Base-by-base conservation (phyloP, 2,329 filamentous ascomycete genomes). In the Neospermospora avenae region DNA sequence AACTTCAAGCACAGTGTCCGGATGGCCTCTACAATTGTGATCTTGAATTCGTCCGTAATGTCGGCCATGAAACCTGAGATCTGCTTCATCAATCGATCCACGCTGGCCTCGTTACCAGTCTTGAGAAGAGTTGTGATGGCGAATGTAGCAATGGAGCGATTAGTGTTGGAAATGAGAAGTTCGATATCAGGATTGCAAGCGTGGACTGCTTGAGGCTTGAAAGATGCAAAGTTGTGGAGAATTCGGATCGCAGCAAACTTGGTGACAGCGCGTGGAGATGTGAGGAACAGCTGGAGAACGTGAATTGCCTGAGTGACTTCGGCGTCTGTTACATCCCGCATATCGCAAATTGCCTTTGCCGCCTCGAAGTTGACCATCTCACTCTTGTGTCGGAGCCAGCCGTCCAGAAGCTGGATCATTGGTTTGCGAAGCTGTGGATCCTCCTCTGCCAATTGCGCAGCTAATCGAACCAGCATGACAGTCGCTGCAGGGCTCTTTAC, bases 321-420 rank as follows among this genome's bases (percentile, higher is more conserved):
- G 58, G 86, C 87, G 73, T 99, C 95, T 59, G 90, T 93, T 49
- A 98, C 89, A 74, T 98, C 92, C 66, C 89, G 86, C 83, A 98
- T 89, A 70, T 96, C 90, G 78, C 93, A 96, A 71, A 99, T 96
- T 55, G 93, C 93, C 82, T 98, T 98, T 65, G 95, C 95, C 57
- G 95, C 95, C 78, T 99, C 95, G 69, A 99, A 97, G 80, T 97
- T 98, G 77, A 99, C 93, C 91, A 96, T 96, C 76, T 98, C 95
- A 76, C 92, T 96, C 87, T 99, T 98, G 77, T 98, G 93, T 74
- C 93, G 86, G 75, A 99, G 79, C 93, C 93, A 98, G 71, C 92
- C 90, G 74, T 98, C 93, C 70, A 99, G 84, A 67, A 99, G 85
- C 77, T 93, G 88, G 85, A 96, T 95, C 95, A 99, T 99, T 62